phyloP scores from a whole-genome alignment of 2,329 filamentous ascomycete genomes.

The Apiospora rasikravindrae region DNA sequence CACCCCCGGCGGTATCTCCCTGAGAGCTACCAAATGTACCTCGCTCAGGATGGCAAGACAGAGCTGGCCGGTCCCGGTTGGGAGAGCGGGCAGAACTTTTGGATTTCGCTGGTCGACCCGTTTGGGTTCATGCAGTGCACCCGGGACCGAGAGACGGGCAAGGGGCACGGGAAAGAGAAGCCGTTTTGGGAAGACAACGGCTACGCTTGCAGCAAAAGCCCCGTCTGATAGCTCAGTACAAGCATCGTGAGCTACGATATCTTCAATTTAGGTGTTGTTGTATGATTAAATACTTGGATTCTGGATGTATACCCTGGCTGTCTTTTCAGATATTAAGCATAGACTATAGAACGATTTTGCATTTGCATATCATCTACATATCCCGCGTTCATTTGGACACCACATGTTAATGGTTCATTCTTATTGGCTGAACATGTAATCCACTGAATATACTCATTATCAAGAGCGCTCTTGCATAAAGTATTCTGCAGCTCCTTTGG shows the following conservation, averaged over 20 bases:
- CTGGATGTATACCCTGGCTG: neutral
- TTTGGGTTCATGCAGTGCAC: conserved; percentile 31
- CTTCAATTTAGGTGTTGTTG: neutral
- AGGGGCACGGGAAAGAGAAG: conserved; percentile 26
- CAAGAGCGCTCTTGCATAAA: neutral
- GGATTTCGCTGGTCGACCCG: conserved; percentile 35
- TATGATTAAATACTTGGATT: neutral
- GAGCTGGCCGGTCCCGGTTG: conserved; percentile 40
- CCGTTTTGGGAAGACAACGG: conserved; percentile 18
- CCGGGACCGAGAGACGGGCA: conserved; percentile 26
- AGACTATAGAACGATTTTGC: neutral
- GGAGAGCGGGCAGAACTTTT: conserved; percentile 36
- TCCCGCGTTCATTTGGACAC: too few relatives aligned
- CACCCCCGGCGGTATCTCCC: conserved; percentile 48
- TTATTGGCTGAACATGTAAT: neutral
- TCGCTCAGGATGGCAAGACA: conserved; percentile 44
- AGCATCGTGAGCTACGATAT: neutral
- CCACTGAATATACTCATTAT: neutral
- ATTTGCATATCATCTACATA: neutral
- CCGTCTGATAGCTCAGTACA: neutral
- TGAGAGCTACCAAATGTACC: conserved; percentile 40
- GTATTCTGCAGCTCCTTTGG: neutral
- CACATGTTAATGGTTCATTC: neutral
- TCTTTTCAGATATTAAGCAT: neutral
- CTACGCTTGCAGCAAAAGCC: neutral